A percentile compares a stretch with the other conserved stretches of the same genome.
Conservation (phyloP, 2,329 filamentous ascomycete species). For the Colletotrichum horii region DNA sequence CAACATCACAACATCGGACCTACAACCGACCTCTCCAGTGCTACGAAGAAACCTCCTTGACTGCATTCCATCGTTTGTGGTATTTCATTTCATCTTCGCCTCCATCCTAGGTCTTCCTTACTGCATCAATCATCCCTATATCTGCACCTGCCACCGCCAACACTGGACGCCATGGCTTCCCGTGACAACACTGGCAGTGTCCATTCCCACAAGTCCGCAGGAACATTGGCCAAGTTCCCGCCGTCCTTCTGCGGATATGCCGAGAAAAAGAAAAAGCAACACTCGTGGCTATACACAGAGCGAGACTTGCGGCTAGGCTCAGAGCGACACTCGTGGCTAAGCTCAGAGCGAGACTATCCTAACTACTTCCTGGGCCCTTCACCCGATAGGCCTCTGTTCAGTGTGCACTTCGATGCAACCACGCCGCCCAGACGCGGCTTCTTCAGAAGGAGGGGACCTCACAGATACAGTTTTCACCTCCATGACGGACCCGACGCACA, state of each 20-base stretch:
- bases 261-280: neutral
- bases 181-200: neutral
- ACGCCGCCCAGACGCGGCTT: neutral
- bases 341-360: neutral
- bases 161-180: neutral
- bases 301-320: neutral
- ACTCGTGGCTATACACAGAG: no score
- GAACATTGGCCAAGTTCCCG: neutral
- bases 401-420: neutral
- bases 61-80: fast-evolving
- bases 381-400: neutral
- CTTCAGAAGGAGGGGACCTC: neutral
- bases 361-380: neutral
- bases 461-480: neutral
- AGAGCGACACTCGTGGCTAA: neutral
- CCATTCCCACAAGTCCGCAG: neutral
- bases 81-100: neutral
- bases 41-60: neutral
- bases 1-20: neutral
- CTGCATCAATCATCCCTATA: neutral
- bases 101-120: neutral
- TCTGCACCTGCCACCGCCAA: neutral
- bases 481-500: neutral
- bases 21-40: neutral
- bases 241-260: neutral